phyloP scores from a whole-genome alignment of 306 rosid species.

The Rosa rugosa region DNA sequence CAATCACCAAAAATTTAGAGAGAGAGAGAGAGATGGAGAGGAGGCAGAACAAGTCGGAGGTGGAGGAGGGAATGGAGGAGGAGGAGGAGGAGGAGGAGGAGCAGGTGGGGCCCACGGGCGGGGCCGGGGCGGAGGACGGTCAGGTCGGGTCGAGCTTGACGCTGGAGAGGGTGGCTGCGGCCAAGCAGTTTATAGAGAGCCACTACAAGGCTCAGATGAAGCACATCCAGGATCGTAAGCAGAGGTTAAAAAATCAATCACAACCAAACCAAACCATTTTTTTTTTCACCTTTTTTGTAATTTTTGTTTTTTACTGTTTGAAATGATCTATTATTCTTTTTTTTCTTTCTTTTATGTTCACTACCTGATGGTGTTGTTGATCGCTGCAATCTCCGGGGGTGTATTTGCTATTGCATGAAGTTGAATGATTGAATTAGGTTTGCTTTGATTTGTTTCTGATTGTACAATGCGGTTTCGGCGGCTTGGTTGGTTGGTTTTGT shows the following conservation, averaged over 20 bases:
- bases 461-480: neutral
- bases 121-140: slow-evolving; percentile 27
- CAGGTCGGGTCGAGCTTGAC: slow-evolving; percentile 71
- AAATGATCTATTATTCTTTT: slow-evolving; percentile 2
- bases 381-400: neutral
- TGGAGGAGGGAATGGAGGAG: slow-evolving; percentile 20
- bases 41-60: slow-evolving; percentile 40
- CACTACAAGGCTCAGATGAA: slow-evolving; percentile 83
- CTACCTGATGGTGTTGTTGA: too few species aligned
- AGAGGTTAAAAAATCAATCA: slow-evolving; percentile 43
- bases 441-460: neutral
- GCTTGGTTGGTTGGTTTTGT: neutral
- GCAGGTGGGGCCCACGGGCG: slow-evolving; percentile 24
- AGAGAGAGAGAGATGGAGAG: slow-evolving; percentile 17
- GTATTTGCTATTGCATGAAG: too few species aligned
- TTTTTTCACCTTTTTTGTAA: neutral
- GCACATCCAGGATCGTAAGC: slow-evolving; percentile 75
- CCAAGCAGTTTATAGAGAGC: slow-evolving; percentile 81
- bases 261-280: neutral
- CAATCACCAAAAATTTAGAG: slow-evolving; percentile 36
- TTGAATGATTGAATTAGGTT: neutral
- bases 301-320: neutral
- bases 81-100: slow-evolving; percentile 14
- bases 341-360: too few species aligned
- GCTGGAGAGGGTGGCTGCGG: slow-evolving; percentile 84